phyloP scores from a whole-genome alignment of 2,329 filamentous ascomycete species.

The Karstenula rhodostoma region DNA sequence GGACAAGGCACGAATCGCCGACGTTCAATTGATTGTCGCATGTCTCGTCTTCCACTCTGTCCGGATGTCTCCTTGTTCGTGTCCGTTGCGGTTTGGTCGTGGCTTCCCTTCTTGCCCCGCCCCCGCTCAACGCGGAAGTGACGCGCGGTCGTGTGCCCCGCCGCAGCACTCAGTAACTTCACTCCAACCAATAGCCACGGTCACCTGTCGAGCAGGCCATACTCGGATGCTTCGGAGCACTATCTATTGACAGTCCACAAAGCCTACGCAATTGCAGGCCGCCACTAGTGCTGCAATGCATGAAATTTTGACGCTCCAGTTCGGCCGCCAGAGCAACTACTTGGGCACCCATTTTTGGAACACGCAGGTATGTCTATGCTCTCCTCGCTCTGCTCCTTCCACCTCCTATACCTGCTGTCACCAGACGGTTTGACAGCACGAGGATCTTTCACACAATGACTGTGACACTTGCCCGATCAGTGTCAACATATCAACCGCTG shows the following conservation, averaged over 20 bases:
- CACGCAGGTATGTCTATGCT: constrained; percentile 71
- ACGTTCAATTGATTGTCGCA: background rate
- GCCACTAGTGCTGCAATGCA: constrained; percentile 69
- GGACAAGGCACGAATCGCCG: no score
- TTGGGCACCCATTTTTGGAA: constrained; percentile 98
- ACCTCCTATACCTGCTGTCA: background rate
- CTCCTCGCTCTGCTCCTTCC: constrained; percentile 1
- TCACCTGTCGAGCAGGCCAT: constrained; percentile 1
- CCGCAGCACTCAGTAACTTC: constrained; percentile 24
- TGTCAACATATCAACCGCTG: background rate
- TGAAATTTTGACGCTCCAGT: constrained; percentile 92
- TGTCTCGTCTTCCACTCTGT: background rate
- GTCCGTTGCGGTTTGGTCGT: background rate
- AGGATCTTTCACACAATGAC: background rate
- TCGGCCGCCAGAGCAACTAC: constrained; percentile 93
- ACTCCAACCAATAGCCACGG: constrained; percentile 18
- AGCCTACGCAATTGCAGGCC: background rate
- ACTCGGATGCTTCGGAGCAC: background rate
- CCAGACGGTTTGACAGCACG: background rate
- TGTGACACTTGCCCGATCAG: background rate
- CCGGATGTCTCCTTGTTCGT: background rate
- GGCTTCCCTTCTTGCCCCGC: constrained; percentile 1
- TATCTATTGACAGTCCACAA: background rate
- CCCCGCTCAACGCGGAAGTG: constrained; percentile 6
- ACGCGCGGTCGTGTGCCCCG: constrained; percentile 37